Evolutionary conservation across 768 basidiomycete genomes (phyloP), one percentile per base, ranked within the genome.

Genomic region (Tulasnella sp.): DNA sequence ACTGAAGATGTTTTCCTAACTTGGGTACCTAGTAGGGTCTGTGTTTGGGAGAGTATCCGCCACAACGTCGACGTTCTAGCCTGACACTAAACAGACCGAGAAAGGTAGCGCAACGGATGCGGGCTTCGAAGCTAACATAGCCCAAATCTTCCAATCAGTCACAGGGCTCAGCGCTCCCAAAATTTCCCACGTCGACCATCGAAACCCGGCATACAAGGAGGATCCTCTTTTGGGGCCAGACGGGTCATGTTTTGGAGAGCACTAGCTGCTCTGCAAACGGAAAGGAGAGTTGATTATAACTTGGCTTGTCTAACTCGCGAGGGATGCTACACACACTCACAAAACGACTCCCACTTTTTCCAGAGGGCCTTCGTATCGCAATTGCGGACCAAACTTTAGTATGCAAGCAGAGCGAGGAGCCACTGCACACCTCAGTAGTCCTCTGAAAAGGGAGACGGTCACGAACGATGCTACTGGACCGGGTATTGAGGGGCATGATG

Each of bases 281-380:
- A 20, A 13, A n/a, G 3, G n/a, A 51, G 51, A n/a, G 20, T n/a
- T n/a, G 20, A 7, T 51, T 51, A 51, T 23, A 18, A 51, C n/a
- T 5, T 6, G 6, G n/a, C 0, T 23, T 4, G n/a, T n/a, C 23
- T 51, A 9, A 3, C n/a, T 0, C 3, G n/a, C 6, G n/a, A n/a
- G 51, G 23, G 10, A 51, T 20, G 51, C 51, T 4, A 9, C 1
- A 67, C 61, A 1, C 35, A 67, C 61, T 35, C 16, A 7, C 61
- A 67, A 18, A 67, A 67, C 9, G 61, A 29, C 7, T 35, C 6
- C 61, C 61, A 67, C 29, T 18, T 26, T 35, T 18, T 67, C 29
- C 5, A 26, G 35, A 67, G 61, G 10, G 32, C 11, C 4, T 13
- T 18, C 5, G 61, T 67, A 16, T 29, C 35, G 29, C 16, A 0